Evolutionary conservation across 305 asterid species (phyloP), one percentile per base, ranked within the genome.

Genomic region (Fraxinus velutina): DNA sequence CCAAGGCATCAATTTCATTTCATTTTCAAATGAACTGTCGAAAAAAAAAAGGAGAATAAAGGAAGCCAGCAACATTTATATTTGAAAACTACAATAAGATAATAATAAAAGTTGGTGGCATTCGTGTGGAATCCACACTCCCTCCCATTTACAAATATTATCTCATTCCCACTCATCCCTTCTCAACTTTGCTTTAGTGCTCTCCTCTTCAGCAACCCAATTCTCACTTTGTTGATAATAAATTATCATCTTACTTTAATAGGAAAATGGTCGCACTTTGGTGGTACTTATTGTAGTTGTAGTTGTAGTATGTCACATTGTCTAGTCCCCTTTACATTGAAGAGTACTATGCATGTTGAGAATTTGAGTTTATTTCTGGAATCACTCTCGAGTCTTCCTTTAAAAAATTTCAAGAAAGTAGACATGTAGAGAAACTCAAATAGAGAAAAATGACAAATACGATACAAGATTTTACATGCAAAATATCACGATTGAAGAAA

Each of bases 121-220:
- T 82, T 86, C 87, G 82, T 87, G 91, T 87, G 91, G 91, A 86
- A 88, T 87, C 57, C 93, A 87, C 91, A 90, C 90, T 81, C 90
- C 84, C 19, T 30, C 79, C 82, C 77, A 83, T 76, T 55, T 82
- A 81, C 76, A 79, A 81, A 86, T 85, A 60, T 83, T 73, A 82
- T 87, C 81, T 72, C 79, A 72, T 42, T 76, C 81, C 82, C 86
- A 82, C 87, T 80, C 33, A 36, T 44, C 72, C 32, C 75, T 81
- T 79, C 81, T 50, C 68, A 15, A 42, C 30, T 32, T 79, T 64
- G 44, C 24, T 33, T 22, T 71, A 71, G 84, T 88, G 93, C 86
- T 76, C 60, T 85, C 93, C 88, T 90, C 91, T 85, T 90, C 93
- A 87, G 80, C 89, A 87, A 88, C 85, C 91, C 93, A 90, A 81